These are phyloP conservation scores for Leccinum uliginosum DNA, from an alignment of 768 basidiomycete genomes.

Conservation along the genomic window DNA sequence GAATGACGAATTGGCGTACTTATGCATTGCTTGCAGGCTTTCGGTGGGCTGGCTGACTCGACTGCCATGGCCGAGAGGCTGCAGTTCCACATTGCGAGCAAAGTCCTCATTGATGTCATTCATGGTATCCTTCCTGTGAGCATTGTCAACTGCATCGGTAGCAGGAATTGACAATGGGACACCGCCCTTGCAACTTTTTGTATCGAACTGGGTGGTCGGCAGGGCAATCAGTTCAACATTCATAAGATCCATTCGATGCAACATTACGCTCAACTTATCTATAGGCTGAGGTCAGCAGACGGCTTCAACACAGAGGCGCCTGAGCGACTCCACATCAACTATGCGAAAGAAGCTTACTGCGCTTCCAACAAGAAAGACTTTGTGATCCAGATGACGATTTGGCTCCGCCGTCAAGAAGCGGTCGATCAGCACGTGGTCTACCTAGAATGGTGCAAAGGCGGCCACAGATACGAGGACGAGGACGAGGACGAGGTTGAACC, in stretches of 20 bases:
- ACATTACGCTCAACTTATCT: neutral
- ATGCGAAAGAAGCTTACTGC: neutral
- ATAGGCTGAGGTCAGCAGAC: neutral
- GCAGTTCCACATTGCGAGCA: too few species aligned
- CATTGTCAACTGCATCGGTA: too few species aligned
- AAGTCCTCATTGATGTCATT: too few species aligned
- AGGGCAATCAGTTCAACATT: neutral
- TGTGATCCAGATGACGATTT: neutral
- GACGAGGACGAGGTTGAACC: neutral
- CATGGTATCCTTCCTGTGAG: too few species aligned
- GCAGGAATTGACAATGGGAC: too few species aligned
- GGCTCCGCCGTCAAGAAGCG: neutral
- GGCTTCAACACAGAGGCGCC: neutral
- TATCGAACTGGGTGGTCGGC: neutral
- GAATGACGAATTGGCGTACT: too few species aligned
- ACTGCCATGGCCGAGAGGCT: too few species aligned
- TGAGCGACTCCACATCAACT: neutral
- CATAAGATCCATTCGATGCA: neutral
- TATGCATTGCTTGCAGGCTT: too few species aligned
- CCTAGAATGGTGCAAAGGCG: neutral
- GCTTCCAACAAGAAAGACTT: neutral
- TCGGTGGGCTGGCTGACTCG: too few species aligned
- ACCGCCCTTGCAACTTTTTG: neutral
- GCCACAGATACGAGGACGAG: neutral
- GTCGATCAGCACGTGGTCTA: neutral